These are phyloP conservation scores for Ogataea pini DNA, from an alignment of 805 yeast species.

Conservation along the genomic window DNA sequence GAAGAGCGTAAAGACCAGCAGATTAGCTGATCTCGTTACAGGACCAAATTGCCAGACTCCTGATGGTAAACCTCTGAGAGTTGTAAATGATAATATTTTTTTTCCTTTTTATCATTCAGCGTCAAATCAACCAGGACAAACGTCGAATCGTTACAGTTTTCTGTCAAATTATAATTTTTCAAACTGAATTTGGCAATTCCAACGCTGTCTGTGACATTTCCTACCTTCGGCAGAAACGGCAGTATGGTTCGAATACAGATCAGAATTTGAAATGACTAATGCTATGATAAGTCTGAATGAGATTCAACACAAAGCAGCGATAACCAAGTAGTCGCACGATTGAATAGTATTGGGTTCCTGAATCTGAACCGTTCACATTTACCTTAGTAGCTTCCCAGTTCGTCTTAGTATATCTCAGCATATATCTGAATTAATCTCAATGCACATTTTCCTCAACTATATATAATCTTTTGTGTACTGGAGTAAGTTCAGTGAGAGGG, in stretches of 20 bases:
- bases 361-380: no score
- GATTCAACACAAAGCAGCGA: no score
- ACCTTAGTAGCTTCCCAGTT: no score
- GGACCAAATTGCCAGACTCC: conserved; percentile 61
- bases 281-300: no score
- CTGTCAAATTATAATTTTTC: conserved; percentile 18
- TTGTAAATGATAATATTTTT: conserved; percentile 48
- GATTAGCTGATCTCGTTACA: conserved; percentile 64
- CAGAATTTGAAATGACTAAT: no score
- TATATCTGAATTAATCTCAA: no score
- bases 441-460: no score
- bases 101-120: conserved; percentile 47
- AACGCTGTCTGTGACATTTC: conserved; percentile 29
- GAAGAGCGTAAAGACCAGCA: conserved; percentile 59
- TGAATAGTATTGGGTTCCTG: no score
- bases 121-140: conserved; percentile 34
- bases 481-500: no score
- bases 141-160: conserved; percentile 31
- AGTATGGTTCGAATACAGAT: conserved; percentile 7
- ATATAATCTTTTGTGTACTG: no score
- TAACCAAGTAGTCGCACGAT: no score
- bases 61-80: conserved; percentile 68
- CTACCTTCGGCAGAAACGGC: conserved; percentile 16
- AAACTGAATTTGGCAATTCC: conserved; percentile 27
- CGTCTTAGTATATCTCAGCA: no score